These are phyloP conservation scores for Neurospora sp. DNA, from an alignment of 2,329 filamentous ascomycete genomes.

Conservation along the genomic window DNA sequence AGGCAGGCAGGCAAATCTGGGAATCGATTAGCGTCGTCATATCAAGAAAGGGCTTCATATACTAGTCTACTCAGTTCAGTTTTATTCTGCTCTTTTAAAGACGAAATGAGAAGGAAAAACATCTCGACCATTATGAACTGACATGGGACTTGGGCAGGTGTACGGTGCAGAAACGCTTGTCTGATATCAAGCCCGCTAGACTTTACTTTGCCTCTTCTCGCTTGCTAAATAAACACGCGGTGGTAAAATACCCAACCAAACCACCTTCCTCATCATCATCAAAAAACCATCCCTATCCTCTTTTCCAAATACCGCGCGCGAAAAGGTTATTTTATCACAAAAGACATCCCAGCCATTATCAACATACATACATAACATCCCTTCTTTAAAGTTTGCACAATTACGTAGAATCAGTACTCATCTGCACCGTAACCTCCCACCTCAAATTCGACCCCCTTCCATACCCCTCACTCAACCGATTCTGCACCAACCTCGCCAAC, in stretches of 20 bases:
- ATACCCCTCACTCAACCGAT: conserved; percentile 79
- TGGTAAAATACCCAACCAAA: background rate
- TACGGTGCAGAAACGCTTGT: background rate
- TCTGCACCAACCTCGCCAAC: conserved; percentile 70
- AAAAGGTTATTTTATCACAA: background rate
- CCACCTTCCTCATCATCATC: background rate
- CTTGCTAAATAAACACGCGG: background rate
- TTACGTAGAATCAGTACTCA: conserved; percentile 34
- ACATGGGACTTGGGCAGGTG: background rate
- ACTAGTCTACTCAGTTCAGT: background rate
- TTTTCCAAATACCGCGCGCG: background rate
- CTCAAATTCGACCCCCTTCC: conserved; percentile 66
- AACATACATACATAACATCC: background rate
- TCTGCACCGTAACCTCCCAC: conserved; percentile 91
- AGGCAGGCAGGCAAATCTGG: background rate
- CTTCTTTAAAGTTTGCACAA: background rate
- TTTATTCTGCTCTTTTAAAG: background rate
- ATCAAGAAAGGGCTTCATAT: background rate
- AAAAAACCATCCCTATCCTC: background rate
- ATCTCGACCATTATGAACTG: background rate
- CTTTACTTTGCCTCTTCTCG: background rate
- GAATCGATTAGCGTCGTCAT: background rate
- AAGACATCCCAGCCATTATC: background rate
- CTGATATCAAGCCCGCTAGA: background rate
- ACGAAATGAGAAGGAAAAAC: background rate